Evolutionary conservation across 2,329 filamentous ascomycete species (phyloP), one percentile per base, ranked within the genome.

Genomic region (Ophiostoma perfectum): DNA sequence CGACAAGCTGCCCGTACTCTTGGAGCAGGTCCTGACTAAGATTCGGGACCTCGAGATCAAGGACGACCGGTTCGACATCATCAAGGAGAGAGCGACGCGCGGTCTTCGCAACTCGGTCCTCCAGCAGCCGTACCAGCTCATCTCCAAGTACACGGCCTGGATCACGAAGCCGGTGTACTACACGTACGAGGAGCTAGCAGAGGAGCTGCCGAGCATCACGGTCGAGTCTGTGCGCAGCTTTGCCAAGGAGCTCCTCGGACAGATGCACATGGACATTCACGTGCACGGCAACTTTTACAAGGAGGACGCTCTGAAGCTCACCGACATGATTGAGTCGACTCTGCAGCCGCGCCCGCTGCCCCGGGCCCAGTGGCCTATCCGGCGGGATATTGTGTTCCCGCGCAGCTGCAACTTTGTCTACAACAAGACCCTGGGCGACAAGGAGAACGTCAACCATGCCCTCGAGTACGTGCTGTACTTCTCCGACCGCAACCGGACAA

Each of bases 251-350:
- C 81, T 97, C 64, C 82, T 98, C 58, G 84, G 87, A 12, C 93
- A 98, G 76, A 84, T 94, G 72, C 90, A 96, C 74, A 89, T 97
- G 71, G 95, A 99, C 77, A 84, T 93, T 2, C 86, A 97, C 68
- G 90, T 89, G 0, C 93, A 97, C 74, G 95, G 95, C 66, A 99
- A 99, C 77, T 77, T 99, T 68, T 93, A 96, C 81, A 96, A 93
- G 79, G 92, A 96, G 76, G 95, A 99, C 75, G 93, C 92, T 0
- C 81, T 97, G 67, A 90, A 89, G 76, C 84, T 97, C 76, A 94
- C 92, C 0, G 88, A 95, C 72, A 84, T 96, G 74, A 84, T 97
- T 39, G 91, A 96, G 77, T 87, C 84, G 5, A 91, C 86, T 0
- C 79, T 99, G 64, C 89, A 90, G 76, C 89, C 93, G 12, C 86